A percentile compares a stretch with the other conserved stretches of the same genome.
These are phyloP conservation scores for Anisogramma anomala DNA, from an alignment of 2,329 filamentous ascomycete genomes.

Conservation along the genomic window DNA sequence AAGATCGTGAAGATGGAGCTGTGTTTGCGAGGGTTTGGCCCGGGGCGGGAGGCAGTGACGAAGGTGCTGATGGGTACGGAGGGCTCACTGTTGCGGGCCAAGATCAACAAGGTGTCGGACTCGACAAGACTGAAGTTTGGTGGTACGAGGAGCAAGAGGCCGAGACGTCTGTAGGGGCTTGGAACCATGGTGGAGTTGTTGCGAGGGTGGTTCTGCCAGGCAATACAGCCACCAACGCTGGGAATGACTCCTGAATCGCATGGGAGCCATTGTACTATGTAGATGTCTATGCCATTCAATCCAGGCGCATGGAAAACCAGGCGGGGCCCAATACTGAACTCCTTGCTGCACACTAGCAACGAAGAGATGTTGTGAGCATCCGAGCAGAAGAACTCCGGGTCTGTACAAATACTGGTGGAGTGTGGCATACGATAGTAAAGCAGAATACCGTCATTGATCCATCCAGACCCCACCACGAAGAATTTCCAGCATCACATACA, in stretches of 20 bases:
- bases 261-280: too few relatives aligned
- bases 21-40: conserved; percentile 72
- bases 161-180: conserved; percentile 55
- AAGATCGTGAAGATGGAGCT: conserved; percentile 72
- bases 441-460: conserved; percentile 2
- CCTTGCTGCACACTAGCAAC: too few relatives aligned
- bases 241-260: too few relatives aligned
- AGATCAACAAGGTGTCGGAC: conserved; percentile 73
- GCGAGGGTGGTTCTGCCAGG: too few relatives aligned
- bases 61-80: conserved; percentile 85
- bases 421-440: not conserved
- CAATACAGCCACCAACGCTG: too few relatives aligned
- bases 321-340: too few relatives aligned
- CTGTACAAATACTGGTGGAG: too few relatives aligned
- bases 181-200: not conserved
- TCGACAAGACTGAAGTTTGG: conserved; percentile 89
- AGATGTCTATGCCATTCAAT: too few relatives aligned
- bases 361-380: too few relatives aligned
- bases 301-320: too few relatives aligned
- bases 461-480: conserved; percentile 10
- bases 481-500: not conserved
- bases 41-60: conserved; percentile 74
- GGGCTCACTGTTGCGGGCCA: conserved; percentile 60
- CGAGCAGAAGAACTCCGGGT: too few relatives aligned
- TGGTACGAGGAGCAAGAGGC: conserved; percentile 74